These are phyloP conservation scores for Acmispon strigosus DNA, from an alignment of 306 rosid genomes.

Conservation along the genomic window DNA sequence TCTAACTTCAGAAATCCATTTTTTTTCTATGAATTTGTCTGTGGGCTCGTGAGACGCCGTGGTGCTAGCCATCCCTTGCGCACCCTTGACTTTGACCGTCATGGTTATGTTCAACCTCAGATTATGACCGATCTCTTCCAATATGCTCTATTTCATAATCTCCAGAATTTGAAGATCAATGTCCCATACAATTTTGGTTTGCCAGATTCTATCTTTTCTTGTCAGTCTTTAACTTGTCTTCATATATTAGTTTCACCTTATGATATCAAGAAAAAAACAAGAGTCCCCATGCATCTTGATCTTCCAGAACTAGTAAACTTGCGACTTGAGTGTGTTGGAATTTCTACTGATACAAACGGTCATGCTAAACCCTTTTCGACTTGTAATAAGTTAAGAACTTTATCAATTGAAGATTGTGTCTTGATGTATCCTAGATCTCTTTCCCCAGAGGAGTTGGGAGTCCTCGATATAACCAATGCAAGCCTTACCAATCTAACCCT, in stretches of 20 bases:
- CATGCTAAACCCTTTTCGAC: conserved; percentile 6
- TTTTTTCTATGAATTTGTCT: background rate
- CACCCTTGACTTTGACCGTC: background rate
- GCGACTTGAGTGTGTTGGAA: background rate
- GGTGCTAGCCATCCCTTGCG: background rate
- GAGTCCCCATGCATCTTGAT: background rate
- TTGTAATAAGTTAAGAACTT: background rate
- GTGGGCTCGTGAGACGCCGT: background rate
- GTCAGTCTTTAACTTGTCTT: background rate
- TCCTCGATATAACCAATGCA: conserved; percentile 1
- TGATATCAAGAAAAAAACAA: background rate
- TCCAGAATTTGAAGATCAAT: no score
- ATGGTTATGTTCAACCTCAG: background rate
- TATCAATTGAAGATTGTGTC: background rate
- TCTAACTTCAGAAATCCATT: background rate
- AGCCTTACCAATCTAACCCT: background rate
- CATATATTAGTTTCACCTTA: background rate
- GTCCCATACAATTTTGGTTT: conserved; percentile 10
- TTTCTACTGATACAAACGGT: background rate
- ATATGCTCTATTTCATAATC: background rate
- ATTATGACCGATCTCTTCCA: background rate
- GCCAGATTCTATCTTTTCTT: background rate
- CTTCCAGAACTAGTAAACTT: background rate
- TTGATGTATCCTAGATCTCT: background rate
- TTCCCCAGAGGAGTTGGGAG: background rate